phyloP scores from a whole-genome alignment of 2,329 filamentous ascomycete genomes.

The Plenodomus lindquistii region DNA sequence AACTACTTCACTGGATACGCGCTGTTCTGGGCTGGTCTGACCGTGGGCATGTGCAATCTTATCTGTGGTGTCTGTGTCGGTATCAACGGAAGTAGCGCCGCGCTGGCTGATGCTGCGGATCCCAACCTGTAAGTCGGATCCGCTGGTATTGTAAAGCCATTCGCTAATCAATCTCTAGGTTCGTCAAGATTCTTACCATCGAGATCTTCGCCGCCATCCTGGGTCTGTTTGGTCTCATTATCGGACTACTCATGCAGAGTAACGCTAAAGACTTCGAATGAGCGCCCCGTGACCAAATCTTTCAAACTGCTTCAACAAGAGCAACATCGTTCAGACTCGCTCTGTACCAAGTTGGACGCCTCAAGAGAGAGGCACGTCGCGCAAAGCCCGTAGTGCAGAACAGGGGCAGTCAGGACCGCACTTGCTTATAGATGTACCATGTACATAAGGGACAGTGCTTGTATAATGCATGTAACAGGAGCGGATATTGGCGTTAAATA shows the following conservation, averaged over 20 bases:
- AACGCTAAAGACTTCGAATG: conserved; percentile 75
- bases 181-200: conserved; percentile 98
- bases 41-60: conserved; percentile 93
- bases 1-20: conserved; percentile 95
- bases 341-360: background rate
- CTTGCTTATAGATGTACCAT: conserved; percentile 22
- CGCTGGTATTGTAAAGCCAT: background rate
- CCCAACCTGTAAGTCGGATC: conserved; percentile 71
- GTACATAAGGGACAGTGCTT: conserved; percentile 36
- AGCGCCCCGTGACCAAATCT: conserved; percentile 4
- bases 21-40: conserved; percentile 93
- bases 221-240: conserved; percentile 93
- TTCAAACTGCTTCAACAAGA: background rate
- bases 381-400: background rate
- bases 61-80: conserved; percentile 95
- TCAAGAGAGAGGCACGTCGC: background rate
- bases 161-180: conserved; percentile 57
- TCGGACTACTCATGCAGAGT: conserved; percentile 84
- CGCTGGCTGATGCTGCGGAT: conserved; percentile 93
- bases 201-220: conserved; percentile 99
- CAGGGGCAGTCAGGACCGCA: background rate
- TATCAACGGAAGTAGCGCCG: conserved; percentile 96
- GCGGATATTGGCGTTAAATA: conserved; percentile 33
- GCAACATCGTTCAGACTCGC: background rate
- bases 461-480: conserved; percentile 47